phyloP scores from a whole-genome alignment of 345 rosid genomes.

The Hypericum perforatum region DNA sequence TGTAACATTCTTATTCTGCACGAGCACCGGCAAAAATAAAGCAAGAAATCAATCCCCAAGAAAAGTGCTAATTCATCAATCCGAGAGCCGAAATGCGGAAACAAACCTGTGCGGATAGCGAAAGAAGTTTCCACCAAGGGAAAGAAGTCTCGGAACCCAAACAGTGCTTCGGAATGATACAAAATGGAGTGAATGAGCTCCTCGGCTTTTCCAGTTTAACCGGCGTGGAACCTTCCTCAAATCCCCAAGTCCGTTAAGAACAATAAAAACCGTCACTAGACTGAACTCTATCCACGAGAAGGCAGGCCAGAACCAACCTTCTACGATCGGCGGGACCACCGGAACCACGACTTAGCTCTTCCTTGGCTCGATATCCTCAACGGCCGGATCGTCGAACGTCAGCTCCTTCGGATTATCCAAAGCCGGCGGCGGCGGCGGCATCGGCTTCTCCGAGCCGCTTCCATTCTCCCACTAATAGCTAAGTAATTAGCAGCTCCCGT shows the following conservation, averaged over 20 bases:
- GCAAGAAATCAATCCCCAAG: too few species aligned
- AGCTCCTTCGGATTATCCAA: conserved; percentile 55
- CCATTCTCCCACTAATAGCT: conserved; percentile 47
- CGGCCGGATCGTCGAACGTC: conserved; percentile 32
- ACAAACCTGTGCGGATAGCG: conserved; percentile 66
- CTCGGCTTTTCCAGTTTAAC: conserved; percentile 39
- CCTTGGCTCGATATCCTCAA: conserved; percentile 18
- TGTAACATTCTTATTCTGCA: too few species aligned
- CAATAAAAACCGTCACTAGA: not conserved
- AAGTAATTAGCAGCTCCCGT: conserved; percentile 13
- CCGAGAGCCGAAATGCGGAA: not conserved
- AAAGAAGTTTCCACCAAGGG: conserved; percentile 70
- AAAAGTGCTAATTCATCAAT: not conserved
- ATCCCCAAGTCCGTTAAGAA: not conserved
- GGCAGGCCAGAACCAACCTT: conserved; percentile 33
- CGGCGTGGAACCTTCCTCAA: conserved; percentile 44
- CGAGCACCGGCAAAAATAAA: too few species aligned
- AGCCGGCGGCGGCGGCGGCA: conserved; percentile 16
- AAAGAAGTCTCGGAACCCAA: conserved; percentile 25
- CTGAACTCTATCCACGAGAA: not conserved
- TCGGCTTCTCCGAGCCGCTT: conserved; percentile 36
- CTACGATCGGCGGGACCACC: conserved; percentile 48
- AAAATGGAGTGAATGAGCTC: conserved; percentile 40
- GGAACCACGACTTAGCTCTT: conserved; percentile 47
- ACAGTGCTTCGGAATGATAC: conserved; percentile 33